Conservation (phyloP, 139 green algal species). For the Pleodorina starrii region DNA sequence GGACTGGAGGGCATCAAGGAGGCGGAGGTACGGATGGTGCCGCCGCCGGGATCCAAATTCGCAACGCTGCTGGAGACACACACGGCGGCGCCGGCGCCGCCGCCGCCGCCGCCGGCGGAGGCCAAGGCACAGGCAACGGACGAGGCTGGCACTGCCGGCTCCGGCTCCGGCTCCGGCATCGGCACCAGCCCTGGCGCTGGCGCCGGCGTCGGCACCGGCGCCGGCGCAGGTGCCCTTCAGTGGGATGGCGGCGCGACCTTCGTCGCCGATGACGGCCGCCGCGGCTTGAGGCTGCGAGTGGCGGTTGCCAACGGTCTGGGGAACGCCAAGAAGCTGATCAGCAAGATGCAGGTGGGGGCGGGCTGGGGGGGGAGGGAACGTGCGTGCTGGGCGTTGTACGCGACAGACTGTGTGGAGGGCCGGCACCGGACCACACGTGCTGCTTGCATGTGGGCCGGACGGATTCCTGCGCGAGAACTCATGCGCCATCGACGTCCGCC, state of each 20-base stretch:
- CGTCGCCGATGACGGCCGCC: not conserved
- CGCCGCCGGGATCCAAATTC: conserved; percentile 14
- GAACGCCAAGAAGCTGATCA: conserved; percentile 84
- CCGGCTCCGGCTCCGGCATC: no score
- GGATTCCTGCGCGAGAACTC: no score
- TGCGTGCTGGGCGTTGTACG: not conserved
- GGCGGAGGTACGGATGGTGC: conserved; percentile 63
- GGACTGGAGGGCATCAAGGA: conserved; percentile 80
- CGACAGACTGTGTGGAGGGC: no score
- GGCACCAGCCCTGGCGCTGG: no score
- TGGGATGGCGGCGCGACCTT: conserved; percentile 21
- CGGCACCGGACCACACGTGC: no score
- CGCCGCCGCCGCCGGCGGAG: no score
- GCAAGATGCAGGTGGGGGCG: conserved; percentile 41
- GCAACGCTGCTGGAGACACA: conserved; percentile 1
- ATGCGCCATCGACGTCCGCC: no score
- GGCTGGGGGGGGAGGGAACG: not conserved
- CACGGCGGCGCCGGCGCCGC: no score
- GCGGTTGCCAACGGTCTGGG: conserved; percentile 79
- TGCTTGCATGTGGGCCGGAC: no score
- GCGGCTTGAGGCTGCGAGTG: conserved; percentile 56
- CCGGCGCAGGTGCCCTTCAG: conserved; percentile 22
- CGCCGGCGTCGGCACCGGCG: no score
- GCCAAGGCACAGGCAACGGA: not conserved
- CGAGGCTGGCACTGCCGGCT: no score